These are phyloP conservation scores for Verticillium albo-atrum DNA, from an alignment of 2,329 filamentous ascomycete genomes.

Conservation along the genomic window DNA sequence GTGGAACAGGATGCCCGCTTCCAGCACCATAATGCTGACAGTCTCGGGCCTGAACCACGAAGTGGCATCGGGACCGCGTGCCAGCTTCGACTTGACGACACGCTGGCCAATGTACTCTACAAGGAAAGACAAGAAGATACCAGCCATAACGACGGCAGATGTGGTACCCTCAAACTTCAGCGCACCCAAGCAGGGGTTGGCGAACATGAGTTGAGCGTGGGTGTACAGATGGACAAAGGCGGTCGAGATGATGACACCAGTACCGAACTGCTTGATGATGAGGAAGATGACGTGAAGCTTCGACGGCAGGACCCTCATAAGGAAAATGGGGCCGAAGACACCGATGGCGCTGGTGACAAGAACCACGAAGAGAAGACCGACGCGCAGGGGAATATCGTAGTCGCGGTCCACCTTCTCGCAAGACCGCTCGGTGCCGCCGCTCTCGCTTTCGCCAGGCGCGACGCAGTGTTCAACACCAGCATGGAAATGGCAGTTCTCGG, in stretches of 20 bases:
- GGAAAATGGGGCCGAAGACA: slow-evolving; percentile 63
- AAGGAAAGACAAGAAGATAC: slow-evolving; percentile 67
- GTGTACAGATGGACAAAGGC: slow-evolving; percentile 70
- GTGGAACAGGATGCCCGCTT: slow-evolving; percentile 72
- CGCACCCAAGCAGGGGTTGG: slow-evolving; percentile 62
- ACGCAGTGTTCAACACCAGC: slow-evolving; percentile 58
- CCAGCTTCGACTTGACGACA: slow-evolving; percentile 35
- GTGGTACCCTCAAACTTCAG: slow-evolving; percentile 66
- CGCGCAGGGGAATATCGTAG: slow-evolving; percentile 64
- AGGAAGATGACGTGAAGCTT: slow-evolving; percentile 49
- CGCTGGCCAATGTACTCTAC: slow-evolving; percentile 65
- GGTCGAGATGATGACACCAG: slow-evolving; percentile 67
- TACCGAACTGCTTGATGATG: slow-evolving; percentile 69
- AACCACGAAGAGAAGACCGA: slow-evolving; percentile 70
- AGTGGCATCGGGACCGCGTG: slow-evolving; percentile 16
- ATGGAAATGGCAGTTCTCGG: slow-evolving; percentile 64
- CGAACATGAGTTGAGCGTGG: slow-evolving; percentile 69
- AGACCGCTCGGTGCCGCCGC: slow-evolving; percentile 17
- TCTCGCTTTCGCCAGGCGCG: slow-evolving; percentile 32
- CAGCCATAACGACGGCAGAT: slow-evolving; percentile 68
- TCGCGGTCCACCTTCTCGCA: slow-evolving; percentile 45
- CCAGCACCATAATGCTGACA: slow-evolving; percentile 63
- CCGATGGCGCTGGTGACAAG: slow-evolving; percentile 63
- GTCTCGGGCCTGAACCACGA: slow-evolving; percentile 36
- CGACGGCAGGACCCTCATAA: slow-evolving; percentile 51